Base-by-base conservation (phyloP, 768 basidiomycete genomes). In the Harrya chromipes region DNA sequence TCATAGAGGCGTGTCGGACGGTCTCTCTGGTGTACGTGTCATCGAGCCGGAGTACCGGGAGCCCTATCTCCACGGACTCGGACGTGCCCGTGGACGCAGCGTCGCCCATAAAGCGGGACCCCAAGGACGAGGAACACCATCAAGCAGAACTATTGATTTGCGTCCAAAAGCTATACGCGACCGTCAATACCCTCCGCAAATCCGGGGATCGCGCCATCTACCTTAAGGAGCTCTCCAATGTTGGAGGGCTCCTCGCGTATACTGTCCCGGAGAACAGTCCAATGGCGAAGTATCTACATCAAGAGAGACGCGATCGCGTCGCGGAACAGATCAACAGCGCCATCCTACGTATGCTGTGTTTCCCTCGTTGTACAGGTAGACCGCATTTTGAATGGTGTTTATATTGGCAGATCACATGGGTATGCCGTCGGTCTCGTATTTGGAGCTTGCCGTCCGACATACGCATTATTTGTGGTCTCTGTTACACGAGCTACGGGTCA, bases 271-370 rank as follows among this genome's bases (percentile, higher is more conserved):
- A 90, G 59, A 79, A 73, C 33, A 90, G 90, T 58, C 78, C 86
- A 0, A 76, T 93, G 59, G 73, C 79, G 14, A 82, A 77, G 47
- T 97, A 94, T 68, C 67, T 97, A 52, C 77, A 79, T 33, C 84
- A 86, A 65, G 81, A 81, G 45, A 74, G 94, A 60, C 79, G 94
- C 51, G 85, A 89, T 55, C 81, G 80, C 6, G 79, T 97, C 19
- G 93, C 93, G 6, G 87, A 91, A 49, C 89, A 94, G 69, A 84
- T 98, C 36, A 88, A 94, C 56, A 76, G 81, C 38, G 94, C 93
- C 14, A 87, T 97, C 40, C 68, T 97, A 12, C 73, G 94, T 94
- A 58, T 64, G 90, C 76, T 2, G 2, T 31, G 29, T 29, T 46
- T 47, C 3, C 8, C 34, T 2, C 12, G 5, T 4, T 1, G 33